Evolutionary conservation across 2,329 filamentous ascomycete genomes (phyloP), one percentile per base, ranked within the genome.

Genomic region (Zasmidium angulare): DNA sequence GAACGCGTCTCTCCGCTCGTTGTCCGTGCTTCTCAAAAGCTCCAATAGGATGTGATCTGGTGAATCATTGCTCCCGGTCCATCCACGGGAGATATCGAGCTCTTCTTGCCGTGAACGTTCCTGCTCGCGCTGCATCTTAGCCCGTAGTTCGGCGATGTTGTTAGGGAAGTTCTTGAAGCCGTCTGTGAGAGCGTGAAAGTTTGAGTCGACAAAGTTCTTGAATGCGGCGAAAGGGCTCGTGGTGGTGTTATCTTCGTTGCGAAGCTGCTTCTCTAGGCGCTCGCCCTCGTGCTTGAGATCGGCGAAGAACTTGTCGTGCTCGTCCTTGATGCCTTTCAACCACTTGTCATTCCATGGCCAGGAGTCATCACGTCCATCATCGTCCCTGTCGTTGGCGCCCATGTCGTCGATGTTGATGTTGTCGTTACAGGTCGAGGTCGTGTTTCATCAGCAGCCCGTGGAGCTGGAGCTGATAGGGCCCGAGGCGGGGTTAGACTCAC

Each of bases 181-280:
- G 11, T 66, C 55, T 19, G 67, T 72, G 53, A 87, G 71, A 17
- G 79, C 81, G 9, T 78, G 80, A 65, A 86, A 78, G 58, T 84
- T 82, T 50, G 82, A 79, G 66, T 87, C 84, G 57, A 84, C 82
- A 69, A 83, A 85, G 62, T 81, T 82, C 65, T 85, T 84, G 74
- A 87, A 86, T 26, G 80, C 77, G 57, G 85, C 79, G 71, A 87
- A 86, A 0, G 84, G 83, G 60, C 85, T 85, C 26, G 60, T 77
- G 72, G 59, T 48, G 17, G 11, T 19, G 36, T 43, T 43, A 19
- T 23, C 54, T 23, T 60, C 58, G 9, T 24, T 46, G 7, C 40
- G 31, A 14, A 53, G 23, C 31, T 61, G 52, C 46, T 47, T 22
- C 51, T 56, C 57, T 29, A 59, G 46, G 47, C 57, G 54, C 29